Evolutionary conservation across 1,139 yeast species (phyloP).

Genomic region (Nematodospora anomalae): DNA sequence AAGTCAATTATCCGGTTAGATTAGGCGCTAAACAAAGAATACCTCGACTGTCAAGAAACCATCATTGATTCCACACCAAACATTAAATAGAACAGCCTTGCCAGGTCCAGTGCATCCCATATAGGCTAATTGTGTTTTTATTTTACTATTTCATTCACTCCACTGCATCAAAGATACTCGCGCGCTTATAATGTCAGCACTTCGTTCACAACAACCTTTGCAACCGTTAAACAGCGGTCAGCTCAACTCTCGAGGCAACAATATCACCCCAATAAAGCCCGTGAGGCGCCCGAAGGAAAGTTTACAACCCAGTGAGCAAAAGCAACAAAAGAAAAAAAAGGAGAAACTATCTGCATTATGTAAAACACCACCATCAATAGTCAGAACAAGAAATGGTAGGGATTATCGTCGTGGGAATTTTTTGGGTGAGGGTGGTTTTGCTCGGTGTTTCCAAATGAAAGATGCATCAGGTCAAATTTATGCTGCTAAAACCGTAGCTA

Average conservation of each 20-base stretch:
- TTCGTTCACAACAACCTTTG: constrained; percentile 45
- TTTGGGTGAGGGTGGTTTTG: constrained; percentile 98
- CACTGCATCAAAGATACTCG: background rate
- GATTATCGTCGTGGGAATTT: constrained; percentile 90
- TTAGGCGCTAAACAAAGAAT: background rate
- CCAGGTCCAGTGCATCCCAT: background rate
- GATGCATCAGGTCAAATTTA: constrained; percentile 82
- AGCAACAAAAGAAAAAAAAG: constrained; percentile 58
- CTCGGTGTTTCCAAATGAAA: constrained; percentile 95
- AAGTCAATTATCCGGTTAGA: background rate
- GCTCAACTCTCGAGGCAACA: constrained; percentile 37
- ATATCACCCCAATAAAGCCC: constrained; percentile 45
- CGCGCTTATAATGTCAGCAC: constrained; percentile 28
- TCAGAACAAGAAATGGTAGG: constrained; percentile 81
- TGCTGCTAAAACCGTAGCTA: constrained; percentile 98
- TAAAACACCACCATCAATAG: constrained; percentile 92
- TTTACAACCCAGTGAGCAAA: constrained; percentile 18
- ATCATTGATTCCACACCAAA: background rate
- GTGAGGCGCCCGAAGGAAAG: constrained; percentile 33
- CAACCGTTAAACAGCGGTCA: constrained; percentile 51
- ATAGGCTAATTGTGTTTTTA: background rate
- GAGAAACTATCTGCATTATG: constrained; percentile 86
- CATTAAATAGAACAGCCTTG: background rate
- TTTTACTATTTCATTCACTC: background rate
- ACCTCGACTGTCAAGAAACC: background rate